Base-by-base conservation (phyloP, 2,329 filamentous ascomycete genomes). In the Atkinsonella hypoxylon region DNA sequence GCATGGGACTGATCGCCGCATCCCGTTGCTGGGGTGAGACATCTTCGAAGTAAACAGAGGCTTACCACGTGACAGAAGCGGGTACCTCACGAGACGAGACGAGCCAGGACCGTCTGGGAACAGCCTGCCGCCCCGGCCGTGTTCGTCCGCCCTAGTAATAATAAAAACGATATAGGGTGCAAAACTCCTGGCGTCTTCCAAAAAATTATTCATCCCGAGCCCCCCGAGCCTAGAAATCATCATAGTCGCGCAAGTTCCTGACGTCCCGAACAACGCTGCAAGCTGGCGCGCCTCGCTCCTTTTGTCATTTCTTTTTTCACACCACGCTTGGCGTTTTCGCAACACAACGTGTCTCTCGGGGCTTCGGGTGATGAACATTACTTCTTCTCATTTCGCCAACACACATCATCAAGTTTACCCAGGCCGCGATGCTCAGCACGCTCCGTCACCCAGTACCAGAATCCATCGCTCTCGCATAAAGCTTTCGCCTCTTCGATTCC, bases 11-110 rank as follows among this genome's bases (percentile, higher is more conserved):
- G 45, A 48, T 55, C 51, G 55, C 53, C 42, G 47, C 56, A 38
- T 26, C 20, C 13, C 54, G 62, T 64, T 64, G 62, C 62, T 54
- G 52, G 55, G 62, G 59, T 52, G 53, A 47, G 52, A 42, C 44
- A 54, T 51, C 53, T 45, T 45, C 51, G 17, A 60, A 62, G 61
- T 63, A 64, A 64, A 64, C 61, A 64, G 54, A 49, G 18, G n/a
- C 17, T 2, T 13, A 11, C 2, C 59, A 60, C 58, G 59, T 61
- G 58, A 60, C 47, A 20, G 22, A 7, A 22, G 26, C 17, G 31
- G 41, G 26, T 3, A 38, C 40, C 15, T 11, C 7, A 2, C 18
- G 18, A 18, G 10, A 10, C 12, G 4, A 12, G 12, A 11, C 4
- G 12, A 4, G 18, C 15, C 48, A 32, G 40, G n/a, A 7, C 42